Evolutionary conservation across 2,329 filamentous ascomycete genomes (phyloP).

Genomic region (Immersiporthe knoxdaviesiana): DNA sequence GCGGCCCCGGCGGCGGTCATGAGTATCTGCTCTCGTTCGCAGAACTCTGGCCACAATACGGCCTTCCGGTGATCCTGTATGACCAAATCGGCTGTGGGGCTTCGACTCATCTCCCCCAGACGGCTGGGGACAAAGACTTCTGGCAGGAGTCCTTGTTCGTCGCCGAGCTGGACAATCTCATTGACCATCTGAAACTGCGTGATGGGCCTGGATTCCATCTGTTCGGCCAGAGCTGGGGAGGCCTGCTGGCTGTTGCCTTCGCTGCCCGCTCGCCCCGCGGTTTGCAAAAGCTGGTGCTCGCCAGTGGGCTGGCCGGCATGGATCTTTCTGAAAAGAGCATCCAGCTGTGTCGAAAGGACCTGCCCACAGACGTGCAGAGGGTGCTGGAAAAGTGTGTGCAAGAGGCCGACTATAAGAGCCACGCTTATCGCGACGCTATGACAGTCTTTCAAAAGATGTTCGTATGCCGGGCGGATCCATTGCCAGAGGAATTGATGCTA

Average conservation of each 20-base stretch:
- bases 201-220: slow-evolving; percentile 25
- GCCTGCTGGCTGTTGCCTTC: slow-evolving; percentile 9
- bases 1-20: slow-evolving; percentile 49
- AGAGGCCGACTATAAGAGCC: slow-evolving; percentile 5
- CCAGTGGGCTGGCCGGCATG: slow-evolving; percentile 38
- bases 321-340: slow-evolving; percentile 12
- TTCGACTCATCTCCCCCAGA: slow-evolving; percentile 51
- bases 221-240: slow-evolving; percentile 20
- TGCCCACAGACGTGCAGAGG: not conserved
- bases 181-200: slow-evolving; percentile 30
- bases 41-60: slow-evolving; percentile 23
- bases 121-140: slow-evolving; percentile 33
- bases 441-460: slow-evolving; percentile 20
- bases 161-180: slow-evolving; percentile 33
- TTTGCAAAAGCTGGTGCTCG: slow-evolving; percentile 36
- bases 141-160: slow-evolving; percentile 35
- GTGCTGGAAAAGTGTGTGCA: slow-evolving; percentile 1
- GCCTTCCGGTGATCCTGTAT: slow-evolving; percentile 53
- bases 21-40: slow-evolving; percentile 41
- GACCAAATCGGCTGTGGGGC: slow-evolving; percentile 55
- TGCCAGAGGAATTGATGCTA: slow-evolving; percentile 20
- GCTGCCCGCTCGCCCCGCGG: slow-evolving; percentile 21
- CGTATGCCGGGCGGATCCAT: slow-evolving; percentile 19
- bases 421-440: slow-evolving; percentile 20
- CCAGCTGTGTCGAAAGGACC: slow-evolving; percentile 3